Percentiles rank a stretch among this genome's conserved stretches.
phyloP scores from a whole-genome alignment of 441 rosid genomes.

The Pelargonium citronellum region DNA sequence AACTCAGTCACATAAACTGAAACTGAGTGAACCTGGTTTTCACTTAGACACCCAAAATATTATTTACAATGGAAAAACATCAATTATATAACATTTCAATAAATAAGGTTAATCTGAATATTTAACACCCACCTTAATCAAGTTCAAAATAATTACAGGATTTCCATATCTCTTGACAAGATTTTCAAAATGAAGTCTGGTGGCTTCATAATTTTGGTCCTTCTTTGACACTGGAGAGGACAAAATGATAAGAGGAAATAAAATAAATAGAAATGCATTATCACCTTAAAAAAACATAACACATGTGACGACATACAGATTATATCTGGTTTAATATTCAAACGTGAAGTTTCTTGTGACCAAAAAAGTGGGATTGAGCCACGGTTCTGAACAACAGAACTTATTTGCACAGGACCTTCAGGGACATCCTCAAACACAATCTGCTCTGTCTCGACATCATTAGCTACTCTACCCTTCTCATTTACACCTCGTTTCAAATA shows the following conservation, averaged over 20 bases:
- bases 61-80: too few relatives aligned
- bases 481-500: conserved; percentile 95
- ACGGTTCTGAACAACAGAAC: conserved; percentile 90
- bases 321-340: conserved; percentile 96
- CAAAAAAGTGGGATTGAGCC: conserved; percentile 98
- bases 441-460: conserved; percentile 99
- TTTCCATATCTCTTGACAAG: conserved; percentile 90
- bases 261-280: neutral
- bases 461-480: conserved; percentile 94
- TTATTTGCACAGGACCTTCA: conserved; percentile 73
- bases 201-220: conserved; percentile 90
- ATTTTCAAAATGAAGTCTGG: conserved; percentile 89
- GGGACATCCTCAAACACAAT: conserved; percentile 84
- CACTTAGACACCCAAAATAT: too few relatives aligned
- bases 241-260: neutral
- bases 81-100: too few relatives aligned
- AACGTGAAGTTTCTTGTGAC: conserved; percentile 98
- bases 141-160: conserved; percentile 85
- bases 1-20: too few relatives aligned
- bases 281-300: conserved; percentile 12
- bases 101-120: too few relatives aligned
- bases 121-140: conserved; percentile 73
- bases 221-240: conserved; percentile 61
- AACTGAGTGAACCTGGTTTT: too few relatives aligned
- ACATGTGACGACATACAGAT: conserved; percentile 44